phyloP scores from a whole-genome alignment of 371 early-diverging fungal genomes.

The Apophysomyces sp. region DNA sequence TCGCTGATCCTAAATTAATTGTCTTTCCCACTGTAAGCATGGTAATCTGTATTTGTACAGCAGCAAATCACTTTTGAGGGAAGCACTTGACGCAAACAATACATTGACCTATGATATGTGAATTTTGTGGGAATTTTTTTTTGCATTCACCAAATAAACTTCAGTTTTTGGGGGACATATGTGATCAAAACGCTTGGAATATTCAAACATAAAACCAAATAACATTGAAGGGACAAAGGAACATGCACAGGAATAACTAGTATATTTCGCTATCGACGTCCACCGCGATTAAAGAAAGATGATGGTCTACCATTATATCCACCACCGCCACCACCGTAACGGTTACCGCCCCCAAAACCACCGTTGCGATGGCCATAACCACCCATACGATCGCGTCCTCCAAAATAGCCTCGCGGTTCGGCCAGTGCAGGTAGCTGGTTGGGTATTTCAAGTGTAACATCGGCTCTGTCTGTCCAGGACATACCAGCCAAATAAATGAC shows the following conservation, averaged over 20 bases:
- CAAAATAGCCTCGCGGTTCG: constrained; percentile 45
- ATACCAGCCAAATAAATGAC: constrained; percentile 46
- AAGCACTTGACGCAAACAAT: not conserved
- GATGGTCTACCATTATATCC: constrained; percentile 2
- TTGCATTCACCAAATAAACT: not conserved
- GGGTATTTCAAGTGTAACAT: constrained; percentile 65
- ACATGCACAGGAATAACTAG: not conserved
- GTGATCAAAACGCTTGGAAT: too few relatives aligned
- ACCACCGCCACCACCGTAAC: constrained; percentile 12
- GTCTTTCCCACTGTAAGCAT: too few relatives aligned
- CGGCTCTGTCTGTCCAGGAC: constrained; percentile 62
- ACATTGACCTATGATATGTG: not conserved
- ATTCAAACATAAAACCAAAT: too few relatives aligned
- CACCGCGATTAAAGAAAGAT: not conserved
- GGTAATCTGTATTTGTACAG: not conserved
- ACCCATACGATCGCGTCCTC: constrained; percentile 25
- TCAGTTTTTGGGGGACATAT: not conserved
- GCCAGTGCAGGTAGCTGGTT: constrained; percentile 78
- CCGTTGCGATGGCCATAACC: constrained; percentile 18
- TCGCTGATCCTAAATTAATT: too few relatives aligned
- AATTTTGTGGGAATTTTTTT: not conserved
- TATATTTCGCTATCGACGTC: not conserved
- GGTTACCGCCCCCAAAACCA: constrained; percentile 13
- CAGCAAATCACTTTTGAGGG: not conserved
- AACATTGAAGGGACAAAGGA: not conserved